Evolutionary conservation across 1,284 basidiomycete species (phyloP), one percentile per base, ranked within the genome.

Genomic region (Cutaneotrichosporon curvatum): DNA sequence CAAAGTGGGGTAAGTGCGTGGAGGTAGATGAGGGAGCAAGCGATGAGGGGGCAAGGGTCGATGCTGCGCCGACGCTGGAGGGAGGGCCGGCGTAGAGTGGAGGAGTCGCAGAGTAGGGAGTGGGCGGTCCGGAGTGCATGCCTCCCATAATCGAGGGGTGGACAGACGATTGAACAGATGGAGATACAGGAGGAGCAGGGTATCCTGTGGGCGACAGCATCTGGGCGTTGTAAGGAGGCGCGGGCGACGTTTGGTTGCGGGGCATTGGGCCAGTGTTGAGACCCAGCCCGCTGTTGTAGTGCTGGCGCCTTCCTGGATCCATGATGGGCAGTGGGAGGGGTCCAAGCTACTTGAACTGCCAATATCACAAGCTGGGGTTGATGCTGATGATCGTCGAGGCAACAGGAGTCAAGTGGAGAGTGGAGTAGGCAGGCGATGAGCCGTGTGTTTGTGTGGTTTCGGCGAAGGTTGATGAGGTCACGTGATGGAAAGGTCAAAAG

Each of bases 1-100:
- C 64, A 40, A 68, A 68, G 48, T 61, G 58, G 0, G 64, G 63
- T 2, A 67, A 48, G 3, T 56, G 32, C 3, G 35, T 32, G 18
- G 39, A 28, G 1, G 35, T n/a, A 3, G 40, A 28, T 21, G 35
- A 20, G 4, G 46, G 40, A 6, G 35, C 36, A 10, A 37, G 18
- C 14, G 12, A 14, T 19, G 21, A 47, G 21, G 38, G 38, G 4
- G 38, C 38, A 4, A 40, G 25, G 12, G 38, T 40, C 10, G 43
- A 45, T 2, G 39, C 12, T 6, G 39, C 33, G 25, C 33, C 38
- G 23, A 46, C 8, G 8, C 37, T 36, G 21, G 45, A 45, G 11
- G 43, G 30, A 15, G 43, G 25, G 16, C 30, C 18, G 33, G 20
- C 18, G 34, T 47, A 47, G 32, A 20, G 10, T 10, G 47, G 42